These are phyloP conservation scores for Nakazawaea wickerhamii DNA, from an alignment of 805 yeast species.

Conservation along the genomic window DNA sequence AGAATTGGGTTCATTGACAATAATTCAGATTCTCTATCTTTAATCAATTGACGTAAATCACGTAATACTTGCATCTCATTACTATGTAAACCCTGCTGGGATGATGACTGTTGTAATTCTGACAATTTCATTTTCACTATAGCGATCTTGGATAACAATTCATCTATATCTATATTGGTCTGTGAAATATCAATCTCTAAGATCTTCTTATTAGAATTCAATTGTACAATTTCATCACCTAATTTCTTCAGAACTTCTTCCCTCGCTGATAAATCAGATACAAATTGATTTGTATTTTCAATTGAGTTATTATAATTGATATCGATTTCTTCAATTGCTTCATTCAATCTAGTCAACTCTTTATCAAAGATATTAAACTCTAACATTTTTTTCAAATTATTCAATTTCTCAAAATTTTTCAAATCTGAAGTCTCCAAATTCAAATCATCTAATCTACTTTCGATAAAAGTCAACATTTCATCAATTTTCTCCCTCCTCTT, in stretches of 20 bases:
- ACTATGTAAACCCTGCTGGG: conserved; percentile 27
- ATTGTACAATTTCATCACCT: conserved; percentile 37
- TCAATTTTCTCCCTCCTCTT: conserved; percentile 67
- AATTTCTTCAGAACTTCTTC: conserved; percentile 46
- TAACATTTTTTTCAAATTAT: conserved; percentile 59
- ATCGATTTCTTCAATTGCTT: conserved; percentile 57
- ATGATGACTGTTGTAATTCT: conserved; percentile 34
- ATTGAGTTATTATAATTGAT: conserved; percentile 46
- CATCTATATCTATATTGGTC: conserved; percentile 43
- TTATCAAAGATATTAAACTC: conserved; percentile 76
- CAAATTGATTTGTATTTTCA: conserved; percentile 46
- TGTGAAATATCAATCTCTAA: conserved; percentile 52
- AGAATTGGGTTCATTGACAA: conserved; percentile 35
- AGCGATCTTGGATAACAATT: conserved; percentile 42
- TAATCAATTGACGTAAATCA: conserved; percentile 24
- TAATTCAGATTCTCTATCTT: conserved; percentile 32
- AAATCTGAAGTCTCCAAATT: conserved; percentile 76
- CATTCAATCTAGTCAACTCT: conserved; percentile 59
- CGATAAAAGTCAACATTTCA: conserved; percentile 65
- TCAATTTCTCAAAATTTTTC: conserved; percentile 61
- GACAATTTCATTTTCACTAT: conserved; percentile 42
- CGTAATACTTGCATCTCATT: conserved; percentile 20
- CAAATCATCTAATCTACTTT: conserved; percentile 69
- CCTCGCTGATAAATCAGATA: conserved; percentile 53
- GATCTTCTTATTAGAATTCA: conserved; percentile 45